phyloP scores from a whole-genome alignment of 192 early-diverging fungal genomes.

The Coemansia asiatica region DNA sequence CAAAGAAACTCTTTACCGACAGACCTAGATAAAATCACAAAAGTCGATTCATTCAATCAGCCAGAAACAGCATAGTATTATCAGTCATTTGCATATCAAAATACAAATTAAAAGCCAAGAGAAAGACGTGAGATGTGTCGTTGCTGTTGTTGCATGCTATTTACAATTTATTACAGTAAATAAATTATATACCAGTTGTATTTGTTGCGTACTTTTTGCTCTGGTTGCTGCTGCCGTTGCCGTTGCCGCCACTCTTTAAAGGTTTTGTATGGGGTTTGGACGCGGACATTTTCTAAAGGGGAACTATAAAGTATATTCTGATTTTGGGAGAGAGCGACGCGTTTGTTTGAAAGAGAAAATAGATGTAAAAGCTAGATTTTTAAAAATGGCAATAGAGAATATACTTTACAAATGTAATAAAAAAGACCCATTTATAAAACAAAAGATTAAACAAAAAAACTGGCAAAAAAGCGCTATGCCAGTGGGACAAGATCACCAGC shows the following conservation, averaged over 20 bases:
- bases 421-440: neutral
- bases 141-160: too few species aligned
- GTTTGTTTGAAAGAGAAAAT: neutral
- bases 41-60: neutral
- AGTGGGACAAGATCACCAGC: neutral
- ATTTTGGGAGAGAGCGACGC: neutral
- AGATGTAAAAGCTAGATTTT: too few species aligned
- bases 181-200: neutral
- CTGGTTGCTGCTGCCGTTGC: neutral
- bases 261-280: slow-evolving; percentile 7
- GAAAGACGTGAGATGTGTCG: too few species aligned
- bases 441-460: neutral
- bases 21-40: slow-evolving; percentile 14
- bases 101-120: too few species aligned
- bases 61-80: too few species aligned
- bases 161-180: too few species aligned
- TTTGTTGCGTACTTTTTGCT: slow-evolving; percentile 37
- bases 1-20: slow-evolving; percentile 57
- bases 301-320: too few species aligned
- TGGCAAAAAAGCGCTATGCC: neutral
- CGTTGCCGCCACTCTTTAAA: neutral
- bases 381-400: neutral
- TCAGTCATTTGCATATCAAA: too few species aligned
- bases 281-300: slow-evolving; percentile 12
- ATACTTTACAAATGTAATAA: neutral